Evolutionary conservation across 345 rosid species (phyloP), one percentile per base, ranked within the genome.

Genomic region (Firmiana major): DNA sequence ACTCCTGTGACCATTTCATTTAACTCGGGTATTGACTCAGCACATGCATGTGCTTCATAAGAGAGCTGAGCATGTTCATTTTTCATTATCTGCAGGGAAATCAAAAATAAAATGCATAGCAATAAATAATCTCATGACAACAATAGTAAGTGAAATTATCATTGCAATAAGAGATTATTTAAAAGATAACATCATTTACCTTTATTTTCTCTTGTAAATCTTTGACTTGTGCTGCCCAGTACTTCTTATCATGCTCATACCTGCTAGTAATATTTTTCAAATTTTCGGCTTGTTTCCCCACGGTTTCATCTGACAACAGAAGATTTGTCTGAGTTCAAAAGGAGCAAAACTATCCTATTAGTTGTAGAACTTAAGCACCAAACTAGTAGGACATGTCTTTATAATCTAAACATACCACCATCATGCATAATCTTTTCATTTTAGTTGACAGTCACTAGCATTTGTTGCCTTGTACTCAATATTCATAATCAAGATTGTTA

Each of bases 1-100:
- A 95, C 97, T 57, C 90, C 98, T 77, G 66, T 82, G 75, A 92
- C 93, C 99, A 95, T 95, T 79, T 87, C 91, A 77, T 81, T 87
- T 84, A 95, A 70, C 40, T 90, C 89, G 0, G 97, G 98, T 79
- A 95, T 88, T 34, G 98, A 89, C 79, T 86, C 92, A 19, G 81
- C 88, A 73, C 97, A 95, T 65, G 89, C 88, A 75, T 91, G 97
- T 77, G 98, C 99, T 78, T 92, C 91, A 15, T 51, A 82, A 28
- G 94, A 88, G 77, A 95, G 93, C 83, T 78, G 89, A 80, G 86
- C 83, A 66, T 95, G 98, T 82, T 93, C 94, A 79, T 83, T 86
- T 82, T 93, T 92, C 97, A 95, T 88, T 51, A 81, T 86, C 99
- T 95, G 83, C 79, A 76, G 16, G 21, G 55, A 45, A 54, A 77